phyloP scores from a whole-genome alignment of 106 monocot species.

The Apostasia ramifera region DNA sequence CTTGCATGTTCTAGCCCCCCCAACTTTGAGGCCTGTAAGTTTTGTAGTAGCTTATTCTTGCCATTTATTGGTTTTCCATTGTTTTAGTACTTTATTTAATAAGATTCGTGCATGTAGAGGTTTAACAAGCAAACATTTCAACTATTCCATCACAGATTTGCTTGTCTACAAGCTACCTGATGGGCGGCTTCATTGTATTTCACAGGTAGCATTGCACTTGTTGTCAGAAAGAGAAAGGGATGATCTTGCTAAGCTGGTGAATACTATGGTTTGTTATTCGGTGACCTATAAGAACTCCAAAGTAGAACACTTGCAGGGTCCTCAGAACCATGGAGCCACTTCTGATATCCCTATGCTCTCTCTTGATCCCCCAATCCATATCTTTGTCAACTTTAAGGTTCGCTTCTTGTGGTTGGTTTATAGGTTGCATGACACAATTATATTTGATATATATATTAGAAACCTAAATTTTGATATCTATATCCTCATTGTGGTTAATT shows the following conservation, averaged over 20 bases:
- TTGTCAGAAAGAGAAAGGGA: slow-evolving; percentile 82
- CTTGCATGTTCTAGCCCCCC: slow-evolving; percentile 79
- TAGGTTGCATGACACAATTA: no score
- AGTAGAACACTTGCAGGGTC: slow-evolving; percentile 23
- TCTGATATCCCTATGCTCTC: slow-evolving; percentile 38
- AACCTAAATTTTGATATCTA: no score
- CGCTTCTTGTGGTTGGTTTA: not conserved
- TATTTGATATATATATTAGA: no score
- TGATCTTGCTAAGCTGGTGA: slow-evolving; percentile 65
- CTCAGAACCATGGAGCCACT: slow-evolving; percentile 22
- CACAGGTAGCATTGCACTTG: slow-evolving; percentile 79
- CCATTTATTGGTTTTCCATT: not conserved
- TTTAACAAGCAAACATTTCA: not conserved
- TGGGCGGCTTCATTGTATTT: not conserved
- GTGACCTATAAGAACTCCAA: slow-evolving; percentile 74
- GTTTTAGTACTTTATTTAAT: not conserved
- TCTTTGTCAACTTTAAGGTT: slow-evolving; percentile 82
- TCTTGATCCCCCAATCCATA: slow-evolving; percentile 67
- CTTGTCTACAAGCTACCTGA: not conserved
- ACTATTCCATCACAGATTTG: not conserved
- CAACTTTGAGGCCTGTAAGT: slow-evolving; percentile 81
- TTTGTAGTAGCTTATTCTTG: not conserved
- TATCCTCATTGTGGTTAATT: no score
- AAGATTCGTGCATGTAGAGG: no score
- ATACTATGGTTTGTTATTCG: slow-evolving; percentile 86